Conservation (phyloP, 169 alveolate genomes). For the Plasmodium fragile region DNA sequence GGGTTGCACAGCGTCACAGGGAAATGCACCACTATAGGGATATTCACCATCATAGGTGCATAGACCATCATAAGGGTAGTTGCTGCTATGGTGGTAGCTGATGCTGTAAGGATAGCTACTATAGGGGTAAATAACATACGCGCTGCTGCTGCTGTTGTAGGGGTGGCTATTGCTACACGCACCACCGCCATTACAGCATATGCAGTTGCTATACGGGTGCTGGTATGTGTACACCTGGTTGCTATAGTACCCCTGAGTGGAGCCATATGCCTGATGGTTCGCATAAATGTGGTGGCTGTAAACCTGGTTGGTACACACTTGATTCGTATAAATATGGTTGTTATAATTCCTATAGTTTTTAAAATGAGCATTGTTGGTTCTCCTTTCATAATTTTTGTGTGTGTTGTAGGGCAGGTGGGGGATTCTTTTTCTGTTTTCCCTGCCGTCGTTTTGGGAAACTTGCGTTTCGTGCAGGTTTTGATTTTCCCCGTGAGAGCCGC, state of each 20-base stretch:
- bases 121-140: not conserved
- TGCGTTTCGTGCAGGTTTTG: not conserved
- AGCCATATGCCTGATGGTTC: not conserved
- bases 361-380: constrained; percentile 1
- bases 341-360: constrained; percentile 22
- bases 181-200: not conserved
- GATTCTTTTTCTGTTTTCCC: constrained; percentile 11
- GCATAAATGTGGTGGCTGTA: not conserved
- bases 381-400: constrained; percentile 20
- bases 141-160: not conserved
- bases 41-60: not conserved
- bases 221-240: not conserved
- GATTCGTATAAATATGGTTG: not conserved
- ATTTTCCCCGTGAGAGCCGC: not conserved
- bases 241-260: not conserved
- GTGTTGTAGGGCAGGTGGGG: not conserved
- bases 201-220: not conserved
- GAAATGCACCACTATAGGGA: not conserved
- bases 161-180: not conserved
- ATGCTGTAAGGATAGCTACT: not conserved
- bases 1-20: not conserved
- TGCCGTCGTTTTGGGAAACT: not conserved
- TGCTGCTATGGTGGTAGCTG: not conserved
- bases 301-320: not conserved
- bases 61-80: not conserved